Conservation (phyloP, 192 early-diverging fungal genomes). For the Coemansia umbellata region DNA sequence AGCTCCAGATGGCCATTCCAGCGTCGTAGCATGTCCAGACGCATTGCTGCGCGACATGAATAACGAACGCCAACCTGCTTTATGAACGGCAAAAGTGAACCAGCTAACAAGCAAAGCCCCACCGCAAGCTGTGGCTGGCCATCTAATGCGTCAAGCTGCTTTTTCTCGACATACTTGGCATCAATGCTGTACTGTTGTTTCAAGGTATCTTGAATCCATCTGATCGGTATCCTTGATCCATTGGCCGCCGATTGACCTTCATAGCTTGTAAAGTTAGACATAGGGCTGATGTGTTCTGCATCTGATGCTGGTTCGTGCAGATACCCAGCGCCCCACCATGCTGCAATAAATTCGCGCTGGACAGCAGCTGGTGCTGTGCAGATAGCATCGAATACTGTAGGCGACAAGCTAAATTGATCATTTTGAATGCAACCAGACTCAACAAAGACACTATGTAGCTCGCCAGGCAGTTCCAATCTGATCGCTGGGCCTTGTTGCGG, state of each 20-base stretch:
- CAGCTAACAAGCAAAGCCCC: conserved; percentile 4
- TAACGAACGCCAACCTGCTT: conserved; percentile 44
- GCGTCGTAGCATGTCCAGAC: conserved; percentile 26
- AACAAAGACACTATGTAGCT: background rate
- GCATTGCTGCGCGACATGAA: conserved; percentile 6
- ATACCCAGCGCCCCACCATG: conserved; percentile 45
- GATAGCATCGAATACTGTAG: background rate
- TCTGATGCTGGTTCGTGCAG: background rate
- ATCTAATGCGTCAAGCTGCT: background rate
- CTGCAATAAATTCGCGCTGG: conserved; percentile 49
- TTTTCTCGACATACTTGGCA: background rate
- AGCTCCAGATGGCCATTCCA: conserved; percentile 21
- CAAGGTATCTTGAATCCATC: conserved; percentile 12
- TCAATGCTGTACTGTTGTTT: conserved; percentile 1
- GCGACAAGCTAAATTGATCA: background rate
- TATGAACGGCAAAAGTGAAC: conserved; percentile 17
- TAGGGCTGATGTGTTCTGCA: background rate
- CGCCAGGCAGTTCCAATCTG: conserved; percentile 15
- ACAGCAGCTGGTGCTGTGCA: conserved; percentile 27
- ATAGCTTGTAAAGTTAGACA: background rate
- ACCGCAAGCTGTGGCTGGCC: background rate
- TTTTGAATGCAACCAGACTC: background rate
- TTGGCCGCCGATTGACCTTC: background rate
- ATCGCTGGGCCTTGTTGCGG: background rate
- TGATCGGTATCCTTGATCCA: background rate